Percentiles rank a stretch among this genome's conserved stretches.
Evolutionary conservation across 768 basidiomycete species (phyloP).

Genomic region (Termitomyces bulborhizus): DNA sequence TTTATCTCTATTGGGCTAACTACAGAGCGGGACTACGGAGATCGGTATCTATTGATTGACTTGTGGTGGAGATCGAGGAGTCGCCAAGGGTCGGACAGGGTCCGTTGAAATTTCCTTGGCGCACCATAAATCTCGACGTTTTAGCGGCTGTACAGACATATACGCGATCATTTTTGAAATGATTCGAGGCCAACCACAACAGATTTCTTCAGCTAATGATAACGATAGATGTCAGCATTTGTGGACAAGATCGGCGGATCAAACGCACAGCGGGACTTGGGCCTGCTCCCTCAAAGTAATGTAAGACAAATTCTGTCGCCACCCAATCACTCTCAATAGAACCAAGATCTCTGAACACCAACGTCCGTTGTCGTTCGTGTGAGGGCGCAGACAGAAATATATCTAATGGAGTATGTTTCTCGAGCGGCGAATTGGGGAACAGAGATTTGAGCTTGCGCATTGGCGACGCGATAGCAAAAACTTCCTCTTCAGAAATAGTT

Average conservation of each 20-base stretch:
- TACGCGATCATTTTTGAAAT: conserved; percentile 20
- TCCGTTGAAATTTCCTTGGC: background rate
- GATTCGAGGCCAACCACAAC: conserved; percentile 34
- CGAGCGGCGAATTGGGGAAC: conserved; percentile 63
- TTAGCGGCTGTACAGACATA: background rate
- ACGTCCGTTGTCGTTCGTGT: conserved; percentile 39
- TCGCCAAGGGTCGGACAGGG: background rate
- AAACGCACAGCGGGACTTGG: conserved; percentile 65
- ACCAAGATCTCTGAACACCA: conserved; percentile 71
- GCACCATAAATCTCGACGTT: background rate
- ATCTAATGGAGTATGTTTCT: conserved; percentile 66
- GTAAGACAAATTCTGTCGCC: conserved; percentile 62
- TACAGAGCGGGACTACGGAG: background rate
- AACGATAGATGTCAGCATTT: background rate
- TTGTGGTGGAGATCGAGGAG: background rate
- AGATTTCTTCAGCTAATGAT: conserved; percentile 41
- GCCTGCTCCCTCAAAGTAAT: conserved; percentile 68
- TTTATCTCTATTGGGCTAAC: background rate
- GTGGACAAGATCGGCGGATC: background rate
- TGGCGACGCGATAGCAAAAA: conserved; percentile 51
- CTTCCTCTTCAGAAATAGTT: conserved; percentile 52
- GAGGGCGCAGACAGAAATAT: conserved; percentile 59
- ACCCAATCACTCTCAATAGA: conserved; percentile 70
- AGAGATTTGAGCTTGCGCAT: conserved; percentile 69
- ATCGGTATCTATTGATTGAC: background rate